Conservation (phyloP, 345 rosid genomes). For the Syzygium oleosum region DNA sequence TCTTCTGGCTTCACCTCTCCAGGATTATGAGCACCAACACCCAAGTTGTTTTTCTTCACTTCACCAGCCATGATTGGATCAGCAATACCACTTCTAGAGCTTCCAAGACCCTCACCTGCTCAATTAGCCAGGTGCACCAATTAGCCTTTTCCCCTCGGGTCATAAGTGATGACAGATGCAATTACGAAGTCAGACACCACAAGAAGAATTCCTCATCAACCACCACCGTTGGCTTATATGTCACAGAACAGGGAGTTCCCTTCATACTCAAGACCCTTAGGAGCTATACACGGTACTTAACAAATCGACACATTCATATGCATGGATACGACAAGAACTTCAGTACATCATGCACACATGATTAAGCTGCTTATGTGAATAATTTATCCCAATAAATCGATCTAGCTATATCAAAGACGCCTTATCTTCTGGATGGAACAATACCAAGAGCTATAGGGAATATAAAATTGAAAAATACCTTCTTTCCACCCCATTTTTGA, state of each 20-base stretch:
- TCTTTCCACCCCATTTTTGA: conserved; percentile 99
- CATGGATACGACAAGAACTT: background rate
- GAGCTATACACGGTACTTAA: background rate
- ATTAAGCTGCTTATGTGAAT: background rate
- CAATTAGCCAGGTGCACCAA: background rate
- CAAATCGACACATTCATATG: background rate
- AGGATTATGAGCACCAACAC: conserved; percentile 89
- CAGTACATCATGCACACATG: background rate
- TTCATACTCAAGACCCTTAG: background rate
- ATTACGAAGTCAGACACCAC: background rate
- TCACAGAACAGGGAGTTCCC: background rate
- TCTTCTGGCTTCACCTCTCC: conserved; percentile 90
- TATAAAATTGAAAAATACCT: conserved; percentile 35
- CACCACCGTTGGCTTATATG: background rate
- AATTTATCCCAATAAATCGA: background rate
- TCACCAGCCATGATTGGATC: conserved; percentile 91
- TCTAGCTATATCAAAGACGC: background rate
- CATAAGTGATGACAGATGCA: background rate
- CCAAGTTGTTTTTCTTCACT: conserved; percentile 81
- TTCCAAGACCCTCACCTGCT: conserved; percentile 96
- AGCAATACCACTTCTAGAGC: conserved; percentile 83
- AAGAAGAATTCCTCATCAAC: background rate
- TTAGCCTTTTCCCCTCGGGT: background rate
- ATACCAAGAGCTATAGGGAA: background rate
- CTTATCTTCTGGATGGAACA: background rate